Base-by-base conservation (phyloP, 208 protist species). In the Crithidia fasciculata region DNA sequence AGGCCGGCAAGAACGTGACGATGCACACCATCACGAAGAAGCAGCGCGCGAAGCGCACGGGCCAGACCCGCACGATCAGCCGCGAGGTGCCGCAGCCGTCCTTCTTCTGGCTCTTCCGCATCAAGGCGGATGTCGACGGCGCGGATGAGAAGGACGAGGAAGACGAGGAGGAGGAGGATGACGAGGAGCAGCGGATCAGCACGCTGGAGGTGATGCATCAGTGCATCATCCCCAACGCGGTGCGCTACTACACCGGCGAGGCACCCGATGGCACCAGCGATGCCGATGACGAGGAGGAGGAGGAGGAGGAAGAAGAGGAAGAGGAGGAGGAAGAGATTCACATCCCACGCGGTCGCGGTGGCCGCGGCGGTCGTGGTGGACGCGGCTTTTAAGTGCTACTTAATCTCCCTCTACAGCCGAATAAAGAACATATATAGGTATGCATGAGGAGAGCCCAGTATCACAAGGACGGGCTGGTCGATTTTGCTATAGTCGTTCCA, bases 171-270 rank as follows among this genome's bases (percentile, higher is more conserved):
- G 73, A 83, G 18, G 84, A 77, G 10, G 81, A 83, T 9, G 84
- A 93, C 47, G 82, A 93, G 64, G 77, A 86, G 62, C 72, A 85
- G 59, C 62, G 77, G 52, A 65, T 86, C 12, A 70, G 64, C 50
- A 69, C 85, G 44, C 65, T 89, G 43, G 82, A 86, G 70, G 74
- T 90, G 44, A 72, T 96, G 37, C 85, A 91, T 81, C 83, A 81
- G 53, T 78, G 72, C 67, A 84, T 96, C 58, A 84, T 96, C 54
- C 92, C 92, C 5, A 76, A 80, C 60, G 92, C 92, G 6, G 88
- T 95, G 40, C 73, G 87, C 55, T 90, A 88, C 83, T 96, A 95
- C 87, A 96, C 92, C 13, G 90, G 90, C 65, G 90, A 96, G 82
- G 92, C 92, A 19, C 85, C 85, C 7, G 87, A 96, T 52, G 92